Percentiles rank a stretch among this genome's conserved stretches.
Conservation (phyloP, 2,329 filamentous ascomycete species). For the Fusarium sp. region DNA sequence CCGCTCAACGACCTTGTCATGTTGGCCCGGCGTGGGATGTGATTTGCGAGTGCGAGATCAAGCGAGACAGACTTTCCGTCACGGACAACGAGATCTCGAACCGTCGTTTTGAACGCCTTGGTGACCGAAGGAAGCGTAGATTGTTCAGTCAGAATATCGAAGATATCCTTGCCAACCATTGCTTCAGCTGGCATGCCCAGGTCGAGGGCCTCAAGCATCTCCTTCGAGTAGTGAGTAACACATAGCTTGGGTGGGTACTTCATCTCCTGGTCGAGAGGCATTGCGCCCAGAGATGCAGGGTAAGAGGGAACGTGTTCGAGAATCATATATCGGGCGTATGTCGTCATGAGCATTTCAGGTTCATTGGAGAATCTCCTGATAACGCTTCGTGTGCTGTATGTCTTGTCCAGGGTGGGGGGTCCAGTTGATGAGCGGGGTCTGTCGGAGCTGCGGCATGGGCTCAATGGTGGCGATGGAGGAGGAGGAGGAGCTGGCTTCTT, state of each 20-base stretch:
- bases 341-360: constrained; percentile 42
- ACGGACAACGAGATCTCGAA: constrained; percentile 56
- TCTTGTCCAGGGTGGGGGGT: constrained; percentile 39
- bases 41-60: constrained; percentile 48
- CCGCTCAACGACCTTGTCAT: constrained; percentile 32
- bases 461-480: constrained; percentile 45
- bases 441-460: constrained; percentile 46
- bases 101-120: constrained; percentile 59
- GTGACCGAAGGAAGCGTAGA: constrained; percentile 59
- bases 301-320: constrained; percentile 49
- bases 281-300: constrained; percentile 41
- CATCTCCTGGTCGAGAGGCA: constrained; percentile 48
- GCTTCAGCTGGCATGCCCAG: constrained; percentile 54
- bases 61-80: constrained; percentile 55
- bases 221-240: constrained; percentile 62
- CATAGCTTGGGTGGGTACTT: constrained; percentile 52
- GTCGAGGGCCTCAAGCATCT: constrained; percentile 62
- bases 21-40: constrained; percentile 47
- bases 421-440: constrained; percentile 46
- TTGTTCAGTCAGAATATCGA: constrained; percentile 66
- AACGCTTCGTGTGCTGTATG: constrained; percentile 47
- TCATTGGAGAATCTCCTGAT: constrained; percentile 42
- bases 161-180: constrained; percentile 64
- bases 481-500: constrained; percentile 44
- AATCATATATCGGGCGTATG: constrained; percentile 53